Conservation (phyloP, 371 early-diverging fungal species). For the Haplosporangium sp. region DNA sequence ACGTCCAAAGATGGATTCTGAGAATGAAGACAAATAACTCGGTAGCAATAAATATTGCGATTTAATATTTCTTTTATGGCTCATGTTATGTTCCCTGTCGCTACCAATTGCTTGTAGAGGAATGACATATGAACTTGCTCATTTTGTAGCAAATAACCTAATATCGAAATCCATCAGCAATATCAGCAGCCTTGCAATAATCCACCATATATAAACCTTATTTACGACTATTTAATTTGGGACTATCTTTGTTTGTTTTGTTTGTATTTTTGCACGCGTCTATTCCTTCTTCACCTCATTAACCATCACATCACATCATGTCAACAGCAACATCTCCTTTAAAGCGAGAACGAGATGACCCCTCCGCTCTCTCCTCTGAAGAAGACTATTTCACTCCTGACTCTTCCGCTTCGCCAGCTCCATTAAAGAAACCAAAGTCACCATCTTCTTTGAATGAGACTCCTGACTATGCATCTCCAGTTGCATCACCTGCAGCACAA, state of each 20-base stretch:
- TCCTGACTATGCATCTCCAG: background rate
- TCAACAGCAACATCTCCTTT: conserved; percentile 36
- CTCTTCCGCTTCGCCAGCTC: conserved; percentile 48
- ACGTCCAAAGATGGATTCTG: conserved; percentile 20
- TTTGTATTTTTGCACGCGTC: background rate
- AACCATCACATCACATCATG: conserved; percentile 23
- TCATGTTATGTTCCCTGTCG: too few relatives aligned
- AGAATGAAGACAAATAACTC: conserved; percentile 12
- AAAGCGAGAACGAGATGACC: conserved; percentile 47
- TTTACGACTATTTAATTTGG: background rate
- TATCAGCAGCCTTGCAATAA: too few relatives aligned
- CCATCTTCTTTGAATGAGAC: conserved; percentile 18
- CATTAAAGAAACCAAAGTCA: conserved; percentile 43
- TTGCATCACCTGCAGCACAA: conserved; percentile 1
- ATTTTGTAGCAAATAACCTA: too few relatives aligned
- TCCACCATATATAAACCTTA: too few relatives aligned
- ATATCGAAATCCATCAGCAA: too few relatives aligned
- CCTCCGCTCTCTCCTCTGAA: conserved; percentile 22
- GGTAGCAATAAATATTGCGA: background rate
- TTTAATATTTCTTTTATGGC: background rate
- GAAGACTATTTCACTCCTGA: conserved; percentile 48
- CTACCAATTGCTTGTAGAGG: too few relatives aligned
- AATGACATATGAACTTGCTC: too few relatives aligned
- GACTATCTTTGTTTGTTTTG: conserved; percentile 20
- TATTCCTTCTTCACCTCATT: background rate